phyloP scores from a whole-genome alignment of 2,329 filamentous ascomycete genomes.

The Calycina marina region DNA sequence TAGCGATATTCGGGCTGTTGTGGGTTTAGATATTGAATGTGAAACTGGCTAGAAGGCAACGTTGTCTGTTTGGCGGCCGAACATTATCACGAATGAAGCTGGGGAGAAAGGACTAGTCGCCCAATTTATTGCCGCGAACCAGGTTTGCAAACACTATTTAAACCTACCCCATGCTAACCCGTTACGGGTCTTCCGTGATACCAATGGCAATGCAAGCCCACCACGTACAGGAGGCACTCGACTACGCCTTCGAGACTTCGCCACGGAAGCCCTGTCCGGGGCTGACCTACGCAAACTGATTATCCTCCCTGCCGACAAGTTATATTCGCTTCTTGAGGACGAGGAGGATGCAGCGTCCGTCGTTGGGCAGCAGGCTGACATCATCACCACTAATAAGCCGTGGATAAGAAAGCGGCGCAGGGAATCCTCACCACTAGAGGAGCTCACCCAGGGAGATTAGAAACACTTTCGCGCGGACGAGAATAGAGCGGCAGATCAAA shows the following conservation, averaged over 20 bases:
- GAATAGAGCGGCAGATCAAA: conserved; percentile 8
- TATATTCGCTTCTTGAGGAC: conserved; percentile 7
- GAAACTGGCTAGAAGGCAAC: conserved; percentile 16
- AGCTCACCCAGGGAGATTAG: conserved; percentile 8
- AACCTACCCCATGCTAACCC: conserved; percentile 5
- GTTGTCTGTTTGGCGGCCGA: conserved; percentile 21
- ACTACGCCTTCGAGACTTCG: conserved; percentile 8
- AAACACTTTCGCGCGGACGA: conserved; percentile 9
- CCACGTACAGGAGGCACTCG: conserved; percentile 5
- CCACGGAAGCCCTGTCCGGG: conserved; percentile 6
- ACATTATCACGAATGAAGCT: conserved; percentile 8
- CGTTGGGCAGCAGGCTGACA: conserved; percentile 7
- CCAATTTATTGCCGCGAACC: conserved; percentile 10
- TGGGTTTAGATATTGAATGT: conserved; percentile 23
- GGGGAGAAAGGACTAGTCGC: conserved; percentile 8
- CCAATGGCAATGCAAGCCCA: conserved; percentile 7
- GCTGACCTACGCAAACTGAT: conserved; percentile 7
- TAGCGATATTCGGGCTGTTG: conserved; percentile 19
- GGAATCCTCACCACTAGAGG: conserved; percentile 8
- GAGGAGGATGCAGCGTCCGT: conserved; percentile 18
- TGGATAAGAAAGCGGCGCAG: conserved; percentile 10
- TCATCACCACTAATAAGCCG: conserved; percentile 7
- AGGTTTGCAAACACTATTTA: conserved; percentile 6
- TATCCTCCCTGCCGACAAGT: conserved; percentile 6
- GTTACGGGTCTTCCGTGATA: conserved; percentile 7